Evolutionary conservation across 345 rosid genomes (phyloP).

Genomic region (Anastatica hierochuntica): DNA sequence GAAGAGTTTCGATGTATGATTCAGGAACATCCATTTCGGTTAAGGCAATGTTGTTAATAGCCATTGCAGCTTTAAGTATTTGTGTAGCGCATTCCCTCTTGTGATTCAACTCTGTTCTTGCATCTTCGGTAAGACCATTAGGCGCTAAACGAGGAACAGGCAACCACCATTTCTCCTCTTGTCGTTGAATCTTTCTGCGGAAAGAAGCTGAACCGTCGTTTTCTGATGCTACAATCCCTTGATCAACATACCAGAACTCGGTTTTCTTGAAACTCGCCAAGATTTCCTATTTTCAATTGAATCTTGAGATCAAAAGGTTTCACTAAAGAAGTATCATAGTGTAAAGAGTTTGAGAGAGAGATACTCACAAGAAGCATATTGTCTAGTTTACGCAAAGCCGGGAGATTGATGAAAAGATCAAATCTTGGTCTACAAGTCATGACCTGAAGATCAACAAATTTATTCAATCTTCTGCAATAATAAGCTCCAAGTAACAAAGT

Average conservation of each 20-base stretch:
- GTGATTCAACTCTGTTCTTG: conserved; percentile 80
- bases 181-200: conserved; percentile 66
- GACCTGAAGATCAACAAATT: conserved; percentile 45
- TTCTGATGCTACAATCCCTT: conserved; percentile 73
- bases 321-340: too few relatives aligned
- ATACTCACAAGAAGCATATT: conserved; percentile 83
- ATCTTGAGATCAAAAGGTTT: too few relatives aligned
- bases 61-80: conserved; percentile 96
- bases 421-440: conserved; percentile 92
- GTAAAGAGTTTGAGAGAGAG: too few relatives aligned
- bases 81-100: conserved; percentile 91
- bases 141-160: conserved; percentile 95
- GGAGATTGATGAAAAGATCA: conserved; percentile 79
- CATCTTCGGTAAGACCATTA: conserved; percentile 64
- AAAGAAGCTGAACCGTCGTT: conserved; percentile 70
- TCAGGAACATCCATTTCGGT: conserved; percentile 90
- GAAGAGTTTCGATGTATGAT: conserved; percentile 73
- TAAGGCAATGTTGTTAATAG: conserved; percentile 72
- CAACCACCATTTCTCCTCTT: conserved; percentile 99
- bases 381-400: conserved; percentile 80
- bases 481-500: too few relatives aligned
- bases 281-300: too few relatives aligned
- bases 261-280: conserved; percentile 65
- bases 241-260: conserved; percentile 94
- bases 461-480: too few relatives aligned